Conservation (phyloP, 2,329 filamentous ascomycete genomes). For the Aspergillus pseudotamarii region DNA sequence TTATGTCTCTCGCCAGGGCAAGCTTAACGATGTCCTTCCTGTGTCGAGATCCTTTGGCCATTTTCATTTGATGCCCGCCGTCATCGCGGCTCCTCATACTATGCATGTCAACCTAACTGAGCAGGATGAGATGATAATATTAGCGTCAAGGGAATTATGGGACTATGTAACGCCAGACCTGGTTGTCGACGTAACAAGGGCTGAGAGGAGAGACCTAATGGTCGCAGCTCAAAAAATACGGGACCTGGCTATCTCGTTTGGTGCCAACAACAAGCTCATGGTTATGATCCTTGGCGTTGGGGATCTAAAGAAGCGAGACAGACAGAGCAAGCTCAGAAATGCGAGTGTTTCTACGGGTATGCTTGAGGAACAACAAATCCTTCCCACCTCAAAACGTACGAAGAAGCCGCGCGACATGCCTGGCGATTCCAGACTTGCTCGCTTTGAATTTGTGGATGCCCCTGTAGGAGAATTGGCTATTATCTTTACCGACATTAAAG, state of each 20-base stretch:
- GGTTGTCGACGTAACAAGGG: constrained; percentile 86
- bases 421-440: constrained; percentile 83
- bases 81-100: constrained; percentile 88
- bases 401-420: constrained; percentile 61
- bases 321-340: constrained; percentile 68
- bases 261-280: constrained; percentile 93
- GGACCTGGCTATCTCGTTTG: constrained; percentile 93
- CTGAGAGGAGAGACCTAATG: constrained; percentile 89
- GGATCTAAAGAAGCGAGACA: constrained; percentile 83
- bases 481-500: constrained; percentile 99
- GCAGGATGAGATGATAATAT: constrained; percentile 87
- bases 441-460: constrained; percentile 88
- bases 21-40: constrained; percentile 85
- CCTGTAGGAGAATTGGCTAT: constrained; percentile 89
- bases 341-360: constrained; percentile 85
- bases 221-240: constrained; percentile 90
- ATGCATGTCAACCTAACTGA: constrained; percentile 77
- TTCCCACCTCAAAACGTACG: constrained; percentile 64
- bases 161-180: constrained; percentile 88
- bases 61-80: constrained; percentile 85
- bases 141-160: constrained; percentile 93
- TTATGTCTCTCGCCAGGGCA: constrained; percentile 92
- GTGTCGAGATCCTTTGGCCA: constrained; percentile 96
- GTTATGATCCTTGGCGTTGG: constrained; percentile 97
- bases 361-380: constrained; percentile 60